Conservation (phyloP, 768 basidiomycete genomes). For the Suillus variegatus region DNA sequence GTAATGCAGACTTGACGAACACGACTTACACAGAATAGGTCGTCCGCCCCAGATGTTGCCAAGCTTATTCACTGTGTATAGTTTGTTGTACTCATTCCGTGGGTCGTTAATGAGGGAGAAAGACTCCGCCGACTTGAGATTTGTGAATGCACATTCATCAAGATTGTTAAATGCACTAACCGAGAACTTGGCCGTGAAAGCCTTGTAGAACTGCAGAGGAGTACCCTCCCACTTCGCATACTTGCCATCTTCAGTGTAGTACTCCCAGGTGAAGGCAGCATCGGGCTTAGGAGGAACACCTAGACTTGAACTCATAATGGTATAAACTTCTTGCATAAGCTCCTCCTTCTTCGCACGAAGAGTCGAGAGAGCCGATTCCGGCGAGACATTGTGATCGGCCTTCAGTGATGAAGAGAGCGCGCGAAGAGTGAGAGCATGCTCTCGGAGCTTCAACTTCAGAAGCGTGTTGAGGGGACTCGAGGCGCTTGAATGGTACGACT, state of each 20-base stretch:
- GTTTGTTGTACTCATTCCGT: constrained; percentile 75
- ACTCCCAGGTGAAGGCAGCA: constrained; percentile 83
- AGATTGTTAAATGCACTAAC: constrained; percentile 36
- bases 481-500: constrained; percentile 79
- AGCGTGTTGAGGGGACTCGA: constrained; percentile 74
- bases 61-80: constrained; percentile 91
- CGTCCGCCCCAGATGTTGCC: constrained; percentile 92
- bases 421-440: constrained; percentile 85
- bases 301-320: constrained; percentile 79
- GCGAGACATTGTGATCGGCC: constrained; percentile 42
- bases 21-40: constrained; percentile 73
- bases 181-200: constrained; percentile 57
- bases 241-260: constrained; percentile 80
- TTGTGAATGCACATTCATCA: constrained; percentile 9
- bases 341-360: constrained; percentile 84
- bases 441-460: constrained; percentile 88
- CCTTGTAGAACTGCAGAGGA: constrained; percentile 75
- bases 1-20: neutral
- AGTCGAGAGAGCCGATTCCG: constrained; percentile 47
- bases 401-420: constrained; percentile 55
- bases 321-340: constrained; percentile 82
- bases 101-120: constrained; percentile 98
- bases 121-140: constrained; percentile 58
- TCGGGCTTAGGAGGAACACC: constrained; percentile 82
- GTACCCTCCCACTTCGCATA: constrained; percentile 76